phyloP scores from a whole-genome alignment of 768 basidiomycete species.

The Lactifluus hygrophoroides region DNA sequence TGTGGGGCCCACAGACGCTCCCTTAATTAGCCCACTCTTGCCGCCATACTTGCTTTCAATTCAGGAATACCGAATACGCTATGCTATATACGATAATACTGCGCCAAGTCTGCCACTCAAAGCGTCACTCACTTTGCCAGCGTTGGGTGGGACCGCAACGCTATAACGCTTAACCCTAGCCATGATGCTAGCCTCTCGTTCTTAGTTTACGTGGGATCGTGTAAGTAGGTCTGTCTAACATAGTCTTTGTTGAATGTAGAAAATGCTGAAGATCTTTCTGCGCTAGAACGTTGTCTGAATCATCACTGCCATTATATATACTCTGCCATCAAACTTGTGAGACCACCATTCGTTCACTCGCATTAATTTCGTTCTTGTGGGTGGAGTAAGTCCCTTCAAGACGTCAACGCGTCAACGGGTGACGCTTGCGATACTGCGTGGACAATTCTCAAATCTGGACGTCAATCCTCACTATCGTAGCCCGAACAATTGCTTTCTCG shows the following conservation, averaged over 20 bases:
- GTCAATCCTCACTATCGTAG: background rate
- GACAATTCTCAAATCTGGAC: background rate
- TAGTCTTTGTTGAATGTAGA: background rate
- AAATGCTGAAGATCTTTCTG: background rate
- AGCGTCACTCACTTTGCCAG: conserved; percentile 8
- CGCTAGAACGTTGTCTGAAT: conserved; percentile 4
- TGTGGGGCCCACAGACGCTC: background rate
- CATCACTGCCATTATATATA: conserved; percentile 6
- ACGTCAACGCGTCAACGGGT: background rate
- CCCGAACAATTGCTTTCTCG: background rate
- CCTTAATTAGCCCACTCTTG: conserved; percentile 6
- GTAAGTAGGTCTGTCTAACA: conserved; percentile 2
- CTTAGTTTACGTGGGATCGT: conserved; percentile 9
- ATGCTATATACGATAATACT: conserved; percentile 10
- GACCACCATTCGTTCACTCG: background rate
- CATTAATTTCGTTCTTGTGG: background rate
- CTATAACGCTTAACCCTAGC: background rate
- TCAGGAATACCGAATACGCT: conserved; percentile 11
- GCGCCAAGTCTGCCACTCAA: conserved; percentile 1
- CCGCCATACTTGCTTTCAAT: conserved; percentile 16
- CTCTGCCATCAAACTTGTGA: background rate
- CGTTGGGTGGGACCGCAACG: background rate
- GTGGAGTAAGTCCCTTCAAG: background rate
- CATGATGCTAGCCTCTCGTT: conserved; percentile 1
- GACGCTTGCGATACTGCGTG: background rate